These are phyloP conservation scores for Fusarium sp. DNA, from an alignment of 2,329 filamentous ascomycete species.

Conservation along the genomic window DNA sequence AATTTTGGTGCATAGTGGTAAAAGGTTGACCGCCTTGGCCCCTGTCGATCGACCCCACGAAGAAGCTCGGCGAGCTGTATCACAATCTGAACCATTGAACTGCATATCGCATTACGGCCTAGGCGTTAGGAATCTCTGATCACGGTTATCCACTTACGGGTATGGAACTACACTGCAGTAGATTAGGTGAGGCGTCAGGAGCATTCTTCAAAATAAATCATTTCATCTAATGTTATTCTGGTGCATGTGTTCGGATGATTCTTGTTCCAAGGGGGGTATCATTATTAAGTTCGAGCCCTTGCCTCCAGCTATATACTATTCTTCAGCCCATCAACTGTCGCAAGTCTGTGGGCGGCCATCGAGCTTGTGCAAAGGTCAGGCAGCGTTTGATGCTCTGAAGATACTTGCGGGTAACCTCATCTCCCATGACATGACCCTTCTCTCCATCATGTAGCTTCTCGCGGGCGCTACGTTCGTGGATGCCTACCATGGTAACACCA, in stretches of 20 bases:
- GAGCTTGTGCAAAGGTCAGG: constrained; percentile 93
- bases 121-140: constrained; percentile 40
- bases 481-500: constrained; percentile 99
- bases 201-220: constrained; percentile 17
- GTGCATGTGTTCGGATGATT: not conserved
- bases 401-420: constrained; percentile 94
- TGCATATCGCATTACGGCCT: constrained; percentile 23
- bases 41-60: not conserved
- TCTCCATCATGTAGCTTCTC: constrained; percentile 92
- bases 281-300: constrained; percentile 17
- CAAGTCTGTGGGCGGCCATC: constrained; percentile 94
- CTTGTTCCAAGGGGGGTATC: constrained; percentile 34
- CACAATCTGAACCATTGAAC: constrained; percentile 14
- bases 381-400: constrained; percentile 98
- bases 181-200: constrained; percentile 33
- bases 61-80: not conserved
- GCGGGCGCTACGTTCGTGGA: constrained; percentile 93
- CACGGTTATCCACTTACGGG: constrained; percentile 33
- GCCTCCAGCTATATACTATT: not conserved
- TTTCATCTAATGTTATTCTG: not conserved
- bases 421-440: constrained; percentile 95
- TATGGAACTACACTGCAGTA: constrained; percentile 18
- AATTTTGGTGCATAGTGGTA: not conserved
- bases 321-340: constrained; percentile 86
- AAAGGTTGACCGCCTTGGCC: not conserved